Conservation (phyloP, 2,329 filamentous ascomycete genomes). For the Aspergillus ochraceoroseus region DNA sequence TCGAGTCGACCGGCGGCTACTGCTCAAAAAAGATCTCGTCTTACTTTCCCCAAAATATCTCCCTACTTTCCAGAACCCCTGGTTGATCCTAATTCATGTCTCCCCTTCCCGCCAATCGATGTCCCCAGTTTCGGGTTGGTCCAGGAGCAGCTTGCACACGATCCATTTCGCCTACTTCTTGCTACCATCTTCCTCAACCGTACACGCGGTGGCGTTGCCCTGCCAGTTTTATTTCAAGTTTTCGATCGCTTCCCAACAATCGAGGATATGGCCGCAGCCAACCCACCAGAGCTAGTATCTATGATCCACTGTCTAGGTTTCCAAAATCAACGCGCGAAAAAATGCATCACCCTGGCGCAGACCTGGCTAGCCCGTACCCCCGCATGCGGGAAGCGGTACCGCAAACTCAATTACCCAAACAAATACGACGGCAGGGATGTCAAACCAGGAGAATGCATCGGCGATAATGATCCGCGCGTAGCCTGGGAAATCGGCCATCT, state of each 20-base stretch:
- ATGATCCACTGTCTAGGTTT: constrained; percentile 69
- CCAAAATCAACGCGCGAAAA: constrained; percentile 60
- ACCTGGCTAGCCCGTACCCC: constrained; percentile 65
- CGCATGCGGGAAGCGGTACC: constrained; percentile 52
- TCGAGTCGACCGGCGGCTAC: background rate
- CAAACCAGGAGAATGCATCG: constrained; percentile 45
- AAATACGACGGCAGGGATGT: constrained; percentile 49
- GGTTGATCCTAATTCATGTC: constrained; percentile 41
- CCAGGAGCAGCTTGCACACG: constrained; percentile 69
- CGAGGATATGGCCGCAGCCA: constrained; percentile 55
- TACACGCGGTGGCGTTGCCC: constrained; percentile 67
- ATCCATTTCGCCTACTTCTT: constrained; percentile 75
- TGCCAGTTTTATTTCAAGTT: constrained; percentile 68
- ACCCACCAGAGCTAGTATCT: constrained; percentile 52
- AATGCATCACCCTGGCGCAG: constrained; percentile 65
- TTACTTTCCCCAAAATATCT: constrained; percentile 34
- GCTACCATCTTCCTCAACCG: constrained; percentile 81
- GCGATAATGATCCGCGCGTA: constrained; percentile 48
- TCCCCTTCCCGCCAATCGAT: constrained; percentile 62
- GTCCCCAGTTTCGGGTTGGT: constrained; percentile 67
- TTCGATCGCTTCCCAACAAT: constrained; percentile 65
- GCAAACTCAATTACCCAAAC: constrained; percentile 53
- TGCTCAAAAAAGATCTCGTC: constrained; percentile 12
- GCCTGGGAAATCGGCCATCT: constrained; percentile 83
- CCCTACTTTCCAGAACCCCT: constrained; percentile 41